A percentile compares a stretch with the other conserved stretches of the same genome.
Conservation (phyloP, 768 basidiomycete genomes). For the Trichaptum fuscoviolaceum region DNA sequence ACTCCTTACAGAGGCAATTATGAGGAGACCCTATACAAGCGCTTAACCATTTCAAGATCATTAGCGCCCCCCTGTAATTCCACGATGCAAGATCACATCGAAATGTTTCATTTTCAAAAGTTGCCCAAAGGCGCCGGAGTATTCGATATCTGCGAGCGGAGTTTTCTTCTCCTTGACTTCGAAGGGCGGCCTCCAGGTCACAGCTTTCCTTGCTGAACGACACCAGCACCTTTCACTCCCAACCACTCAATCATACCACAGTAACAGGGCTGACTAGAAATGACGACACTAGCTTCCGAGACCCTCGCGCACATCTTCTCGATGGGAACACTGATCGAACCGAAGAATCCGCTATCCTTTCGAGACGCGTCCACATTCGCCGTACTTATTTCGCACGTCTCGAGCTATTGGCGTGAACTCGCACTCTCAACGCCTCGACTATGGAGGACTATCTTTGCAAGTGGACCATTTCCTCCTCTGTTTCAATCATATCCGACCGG, state of each 20-base stretch:
- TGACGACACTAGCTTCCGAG: slow-evolving; percentile 19
- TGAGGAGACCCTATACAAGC: not conserved
- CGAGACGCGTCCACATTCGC: slow-evolving; percentile 23
- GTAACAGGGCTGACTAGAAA: not conserved
- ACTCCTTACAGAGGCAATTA: not conserved
- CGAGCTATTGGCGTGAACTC: slow-evolving; percentile 43
- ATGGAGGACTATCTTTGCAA: slow-evolving; percentile 49
- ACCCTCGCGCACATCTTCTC: slow-evolving; percentile 31
- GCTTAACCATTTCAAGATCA: not conserved
- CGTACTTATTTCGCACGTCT: slow-evolving; percentile 42
- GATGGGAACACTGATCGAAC: slow-evolving; percentile 22
- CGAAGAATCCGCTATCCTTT: slow-evolving; percentile 16
- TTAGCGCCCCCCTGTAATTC: not conserved
- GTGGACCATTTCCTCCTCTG: slow-evolving; percentile 5
- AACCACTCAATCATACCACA: not conserved
- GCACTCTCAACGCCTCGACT: slow-evolving; percentile 38
- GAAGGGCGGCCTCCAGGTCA: too few relatives aligned
- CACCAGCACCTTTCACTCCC: not conserved
- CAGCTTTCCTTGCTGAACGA: not conserved
- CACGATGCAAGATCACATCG: not conserved
- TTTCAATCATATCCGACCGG: slow-evolving; percentile 26
- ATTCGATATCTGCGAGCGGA: not conserved
- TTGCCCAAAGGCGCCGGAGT: not conserved
- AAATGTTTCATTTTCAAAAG: not conserved
- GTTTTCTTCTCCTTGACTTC: too few relatives aligned